Evolutionary conservation across 805 yeast genomes (phyloP), one percentile per base, ranked within the genome.

Genomic region (Candida hungchunana): DNA sequence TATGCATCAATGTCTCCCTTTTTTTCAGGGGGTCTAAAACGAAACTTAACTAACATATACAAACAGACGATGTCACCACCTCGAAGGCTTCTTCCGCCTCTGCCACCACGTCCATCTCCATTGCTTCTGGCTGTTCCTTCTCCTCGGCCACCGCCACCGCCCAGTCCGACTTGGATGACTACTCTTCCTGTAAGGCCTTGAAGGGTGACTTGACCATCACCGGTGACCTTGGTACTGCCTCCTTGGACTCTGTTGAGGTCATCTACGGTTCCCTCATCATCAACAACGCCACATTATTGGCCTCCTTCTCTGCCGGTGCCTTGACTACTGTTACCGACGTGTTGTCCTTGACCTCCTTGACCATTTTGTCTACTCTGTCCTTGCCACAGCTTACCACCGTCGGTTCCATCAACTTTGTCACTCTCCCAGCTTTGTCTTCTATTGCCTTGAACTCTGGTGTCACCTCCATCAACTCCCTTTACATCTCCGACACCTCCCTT

Each of bases 361-460:
- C 90, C 55, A 63, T 77, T 43, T 73, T 93, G 62, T 53, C 69
- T 48, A 63, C 78, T 40, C 70, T 90, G 40, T 73, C 82, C 53
- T 75, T 89, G 62, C 95, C 95, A 47, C 68, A 73, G 51, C 77
- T 90, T 60, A 70, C 79, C 59, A 73, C 84, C 48, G 95, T 88
- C 48, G 96, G 95, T 59, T 64, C 86, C 38, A 75, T 93, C 56
- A 65, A 70, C 63, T 79, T 84, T 69, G 73, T 76, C 56, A 87
- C 96, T 51, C 75, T 93, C 62, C 96, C 97, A 59, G 90, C 88
- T 50, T 77, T 90, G 57, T 63, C 68, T 50, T 56, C 64, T 37
- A 75, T 88, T 50, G 78, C 82, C 64, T 83, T 90, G 64, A 62
- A 70, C 56, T 47, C 67, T 31, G 84, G 84, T 63, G 75, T 93